These are phyloP conservation scores for Astragalus glycyphyllos DNA, from an alignment of 306 rosid genomes.

Conservation along the genomic window DNA sequence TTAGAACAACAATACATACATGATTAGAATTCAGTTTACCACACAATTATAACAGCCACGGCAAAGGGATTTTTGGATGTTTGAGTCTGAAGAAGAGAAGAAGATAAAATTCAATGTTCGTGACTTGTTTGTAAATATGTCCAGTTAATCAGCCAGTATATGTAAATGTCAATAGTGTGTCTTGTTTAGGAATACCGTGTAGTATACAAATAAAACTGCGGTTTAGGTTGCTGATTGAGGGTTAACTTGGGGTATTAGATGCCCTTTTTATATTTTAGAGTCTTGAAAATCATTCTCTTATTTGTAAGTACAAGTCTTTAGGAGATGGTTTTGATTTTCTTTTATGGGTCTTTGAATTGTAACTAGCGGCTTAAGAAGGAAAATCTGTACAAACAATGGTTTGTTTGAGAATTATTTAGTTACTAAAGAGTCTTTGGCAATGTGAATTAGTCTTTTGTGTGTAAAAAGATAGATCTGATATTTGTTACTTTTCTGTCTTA, in stretches of 20 bases:
- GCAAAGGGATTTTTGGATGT: slow-evolving; percentile 54
- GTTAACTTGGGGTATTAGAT: slow-evolving; percentile 46
- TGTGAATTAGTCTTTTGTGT: slow-evolving; percentile 4
- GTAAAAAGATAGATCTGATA: not conserved
- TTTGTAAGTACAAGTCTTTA: slow-evolving; percentile 50
- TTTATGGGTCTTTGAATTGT: slow-evolving; percentile 41
- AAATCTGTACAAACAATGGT: slow-evolving; percentile 60
- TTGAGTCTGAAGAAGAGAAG: slow-evolving; percentile 23
- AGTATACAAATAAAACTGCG: slow-evolving; percentile 51
- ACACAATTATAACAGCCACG: slow-evolving; percentile 28
- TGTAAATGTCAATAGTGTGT: slow-evolving; percentile 55
- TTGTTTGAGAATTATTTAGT: slow-evolving; percentile 43
- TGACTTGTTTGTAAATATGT: slow-evolving; percentile 58
- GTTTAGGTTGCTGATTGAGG: slow-evolving; percentile 32
- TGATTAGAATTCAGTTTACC: slow-evolving; percentile 44
- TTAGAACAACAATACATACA: slow-evolving; percentile 43
- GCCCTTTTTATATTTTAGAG: slow-evolving; percentile 11
- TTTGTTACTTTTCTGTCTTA: slow-evolving; percentile 29
- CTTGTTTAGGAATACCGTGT: slow-evolving; percentile 25
- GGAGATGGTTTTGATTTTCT: slow-evolving; percentile 42
- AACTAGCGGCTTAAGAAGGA: slow-evolving; percentile 47
- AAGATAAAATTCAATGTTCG: slow-evolving; percentile 38
- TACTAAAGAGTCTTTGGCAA: slow-evolving; percentile 4
- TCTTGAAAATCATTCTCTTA: slow-evolving; percentile 44
- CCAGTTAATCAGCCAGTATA: slow-evolving; percentile 39